These are phyloP conservation scores for Sporormia fimetaria DNA, from an alignment of 495 filamentous ascomycete genomes.

Conservation along the genomic window DNA sequence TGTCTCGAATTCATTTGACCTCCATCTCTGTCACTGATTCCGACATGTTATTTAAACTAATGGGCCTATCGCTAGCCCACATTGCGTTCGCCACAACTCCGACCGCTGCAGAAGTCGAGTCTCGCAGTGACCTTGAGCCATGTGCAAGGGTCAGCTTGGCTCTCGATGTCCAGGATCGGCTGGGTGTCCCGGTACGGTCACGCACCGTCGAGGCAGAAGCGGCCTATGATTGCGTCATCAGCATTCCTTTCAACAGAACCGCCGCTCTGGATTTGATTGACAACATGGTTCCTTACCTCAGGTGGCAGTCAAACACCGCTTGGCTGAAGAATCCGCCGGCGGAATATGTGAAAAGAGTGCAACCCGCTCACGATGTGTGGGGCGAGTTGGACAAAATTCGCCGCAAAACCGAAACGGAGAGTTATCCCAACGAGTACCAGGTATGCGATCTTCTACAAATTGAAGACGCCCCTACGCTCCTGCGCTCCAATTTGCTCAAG, in stretches of 20 bases:
- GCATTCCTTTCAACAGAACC: slow-evolving; percentile 23
- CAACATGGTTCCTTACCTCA: slow-evolving; percentile 25
- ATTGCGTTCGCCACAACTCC: slow-evolving; percentile 18
- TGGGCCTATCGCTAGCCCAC: slow-evolving; percentile 9
- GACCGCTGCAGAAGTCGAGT: too few relatives aligned
- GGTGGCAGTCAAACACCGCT: slow-evolving; percentile 29
- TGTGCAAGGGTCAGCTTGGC: slow-evolving; percentile 3
- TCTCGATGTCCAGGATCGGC: background rate
- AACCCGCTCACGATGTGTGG: slow-evolving; percentile 26
- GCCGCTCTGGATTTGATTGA: slow-evolving; percentile 23
- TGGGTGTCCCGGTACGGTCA: too few relatives aligned
- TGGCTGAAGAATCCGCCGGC: slow-evolving; percentile 29
- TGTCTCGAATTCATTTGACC: too few relatives aligned
- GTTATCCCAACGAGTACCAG: slow-evolving; percentile 28
- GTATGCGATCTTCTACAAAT: slow-evolving; percentile 3
- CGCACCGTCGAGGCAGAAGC: slow-evolving; percentile 23
- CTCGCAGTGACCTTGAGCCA: too few relatives aligned
- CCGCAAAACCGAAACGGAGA: slow-evolving; percentile 15
- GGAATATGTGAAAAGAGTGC: slow-evolving; percentile 31
- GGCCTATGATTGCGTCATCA: slow-evolving; percentile 25
- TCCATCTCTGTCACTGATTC: too few relatives aligned
- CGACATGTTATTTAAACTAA: too few relatives aligned
- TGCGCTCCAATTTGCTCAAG: background rate
- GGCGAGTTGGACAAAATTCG: slow-evolving; percentile 25
- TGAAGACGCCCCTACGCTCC: background rate